Percentiles rank a stretch among this genome's conserved stretches.
These are phyloP conservation scores for Diplodia scrobiculata DNA, from an alignment of 2,329 filamentous ascomycete species.

Conservation along the genomic window DNA sequence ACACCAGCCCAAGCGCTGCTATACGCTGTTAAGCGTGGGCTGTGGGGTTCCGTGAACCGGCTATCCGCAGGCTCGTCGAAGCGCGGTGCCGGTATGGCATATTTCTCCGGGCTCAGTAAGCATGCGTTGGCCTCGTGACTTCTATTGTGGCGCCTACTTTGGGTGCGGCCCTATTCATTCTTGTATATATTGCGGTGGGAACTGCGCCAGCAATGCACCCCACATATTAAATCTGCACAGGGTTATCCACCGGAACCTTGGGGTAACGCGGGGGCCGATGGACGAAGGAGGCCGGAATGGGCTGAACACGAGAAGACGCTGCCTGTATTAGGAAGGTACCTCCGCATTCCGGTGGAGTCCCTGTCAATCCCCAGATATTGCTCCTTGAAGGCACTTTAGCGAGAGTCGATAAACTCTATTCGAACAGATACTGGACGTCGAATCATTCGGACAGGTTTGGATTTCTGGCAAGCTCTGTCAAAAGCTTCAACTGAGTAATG, in stretches of 20 bases:
- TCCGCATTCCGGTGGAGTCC: background rate
- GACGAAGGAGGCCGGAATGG: background rate
- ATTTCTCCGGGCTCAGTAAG: constrained; percentile 20
- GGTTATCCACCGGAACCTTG: constrained; percentile 5
- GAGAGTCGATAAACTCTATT: background rate
- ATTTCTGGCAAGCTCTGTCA: background rate
- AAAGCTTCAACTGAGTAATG: background rate
- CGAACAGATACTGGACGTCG: background rate
- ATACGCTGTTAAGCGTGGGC: background rate
- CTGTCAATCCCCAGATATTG: background rate
- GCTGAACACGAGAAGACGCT: background rate
- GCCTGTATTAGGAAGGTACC: constrained; percentile 3
- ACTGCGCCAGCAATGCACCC: background rate
- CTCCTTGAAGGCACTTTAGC: background rate
- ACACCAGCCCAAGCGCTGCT: background rate
- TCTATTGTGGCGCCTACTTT: background rate
- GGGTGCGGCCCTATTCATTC: background rate
- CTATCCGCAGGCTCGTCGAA: constrained; percentile 8
- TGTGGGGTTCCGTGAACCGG: constrained; percentile 16
- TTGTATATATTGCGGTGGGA: constrained; percentile 1
- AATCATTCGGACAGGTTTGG: too few relatives aligned
- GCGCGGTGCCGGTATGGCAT: constrained; percentile 16
- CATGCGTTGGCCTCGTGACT: background rate
- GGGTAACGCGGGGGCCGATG: constrained; percentile 15
- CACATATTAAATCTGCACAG: background rate